These are phyloP conservation scores for Solanum hybrid DNA, from an alignment of 305 asterid species.

Conservation along the genomic window DNA sequence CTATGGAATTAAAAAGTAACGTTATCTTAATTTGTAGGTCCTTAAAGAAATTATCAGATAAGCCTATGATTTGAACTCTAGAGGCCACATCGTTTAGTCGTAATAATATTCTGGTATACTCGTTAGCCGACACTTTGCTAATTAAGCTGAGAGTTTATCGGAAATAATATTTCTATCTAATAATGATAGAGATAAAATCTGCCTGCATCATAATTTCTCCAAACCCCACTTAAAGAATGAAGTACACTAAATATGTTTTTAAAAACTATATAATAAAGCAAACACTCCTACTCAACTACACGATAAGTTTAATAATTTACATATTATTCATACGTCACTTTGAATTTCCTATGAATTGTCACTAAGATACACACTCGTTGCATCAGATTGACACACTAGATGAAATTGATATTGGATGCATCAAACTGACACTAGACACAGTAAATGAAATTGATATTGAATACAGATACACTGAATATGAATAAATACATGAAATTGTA, in stretches of 20 bases:
- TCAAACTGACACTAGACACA: neutral
- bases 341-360: neutral
- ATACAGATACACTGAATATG: too few relatives aligned
- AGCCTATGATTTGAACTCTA: neutral
- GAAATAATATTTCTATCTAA: too few relatives aligned
- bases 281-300: neutral
- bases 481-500: too few relatives aligned
- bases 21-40: neutral
- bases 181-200: too few relatives aligned
- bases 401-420: too few relatives aligned
- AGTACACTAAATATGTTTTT: too few relatives aligned
- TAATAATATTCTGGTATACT: neutral
- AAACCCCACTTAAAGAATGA: too few relatives aligned
- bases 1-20: neutral
- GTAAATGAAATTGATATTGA: neutral
- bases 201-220: neutral
- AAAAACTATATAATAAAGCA: neutral
- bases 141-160: neutral
- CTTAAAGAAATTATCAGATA: neutral
- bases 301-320: too few relatives aligned
- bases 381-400: too few relatives aligned
- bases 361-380: neutral
- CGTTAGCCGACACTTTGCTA: neutral
- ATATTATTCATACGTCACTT: neutral
- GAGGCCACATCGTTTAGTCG: neutral